Conservation (phyloP, 768 basidiomycete species). For the Boletus pseudopeckii region DNA sequence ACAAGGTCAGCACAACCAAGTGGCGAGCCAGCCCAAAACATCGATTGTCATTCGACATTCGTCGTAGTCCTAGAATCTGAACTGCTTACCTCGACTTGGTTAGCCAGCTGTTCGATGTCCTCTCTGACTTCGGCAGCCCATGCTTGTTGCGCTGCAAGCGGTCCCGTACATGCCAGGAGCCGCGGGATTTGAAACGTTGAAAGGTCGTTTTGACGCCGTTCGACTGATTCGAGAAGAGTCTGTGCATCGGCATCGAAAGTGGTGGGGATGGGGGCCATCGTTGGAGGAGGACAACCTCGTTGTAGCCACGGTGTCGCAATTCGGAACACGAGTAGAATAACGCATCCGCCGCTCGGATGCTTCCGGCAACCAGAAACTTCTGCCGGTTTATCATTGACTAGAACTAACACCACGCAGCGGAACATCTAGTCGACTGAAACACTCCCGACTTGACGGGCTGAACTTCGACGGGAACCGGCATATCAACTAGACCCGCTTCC, state of each 20-base stretch:
- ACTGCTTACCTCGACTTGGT: conserved; percentile 63
- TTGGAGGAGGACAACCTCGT: background rate
- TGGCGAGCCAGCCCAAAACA: background rate
- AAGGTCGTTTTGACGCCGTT: conserved; percentile 62
- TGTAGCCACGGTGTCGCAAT: background rate
- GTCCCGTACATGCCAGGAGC: conserved; percentile 63
- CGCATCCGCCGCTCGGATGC: background rate
- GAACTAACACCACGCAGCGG: background rate
- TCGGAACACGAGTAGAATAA: background rate
- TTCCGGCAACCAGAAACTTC: background rate
- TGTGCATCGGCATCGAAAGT: conserved; percentile 50
- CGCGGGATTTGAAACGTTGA: conserved; percentile 71
- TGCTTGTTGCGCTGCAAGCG: conserved; percentile 67
- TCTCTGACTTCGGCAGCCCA: conserved; percentile 72
- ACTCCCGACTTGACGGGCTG: background rate
- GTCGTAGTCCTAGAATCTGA: conserved; percentile 1
- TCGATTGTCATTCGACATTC: background rate
- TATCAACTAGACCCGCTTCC: too few species aligned
- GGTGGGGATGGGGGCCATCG: conserved; percentile 63
- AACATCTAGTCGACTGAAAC: background rate
- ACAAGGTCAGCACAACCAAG: conserved; percentile 1
- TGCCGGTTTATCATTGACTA: too few species aligned
- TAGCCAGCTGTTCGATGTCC: conserved; percentile 60
- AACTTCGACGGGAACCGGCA: too few species aligned
- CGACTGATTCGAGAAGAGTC: conserved; percentile 47